These are phyloP conservation scores for Stemphylium beticola DNA, from an alignment of 2,329 filamentous ascomycete species.

Conservation along the genomic window DNA sequence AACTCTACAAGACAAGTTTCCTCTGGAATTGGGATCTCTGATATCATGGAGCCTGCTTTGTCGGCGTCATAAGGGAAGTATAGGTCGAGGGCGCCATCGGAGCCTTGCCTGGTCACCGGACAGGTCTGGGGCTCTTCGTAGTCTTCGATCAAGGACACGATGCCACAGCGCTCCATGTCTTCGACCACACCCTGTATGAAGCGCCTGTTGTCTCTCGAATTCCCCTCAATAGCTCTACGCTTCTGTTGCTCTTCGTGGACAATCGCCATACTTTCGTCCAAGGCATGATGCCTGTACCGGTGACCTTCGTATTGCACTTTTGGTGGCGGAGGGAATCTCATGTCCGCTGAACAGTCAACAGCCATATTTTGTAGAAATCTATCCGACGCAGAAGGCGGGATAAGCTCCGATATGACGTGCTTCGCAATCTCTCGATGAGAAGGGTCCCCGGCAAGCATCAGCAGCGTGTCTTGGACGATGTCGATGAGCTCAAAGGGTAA, in stretches of 20 bases:
- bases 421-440: constrained; percentile 30
- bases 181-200: constrained; percentile 32
- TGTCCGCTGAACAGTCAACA: constrained; percentile 21
- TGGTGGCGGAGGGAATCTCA: constrained; percentile 25
- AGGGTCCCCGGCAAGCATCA: constrained; percentile 34
- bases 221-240: not conserved
- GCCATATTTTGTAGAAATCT: constrained; percentile 28
- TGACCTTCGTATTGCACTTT: constrained; percentile 38
- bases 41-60: not conserved
- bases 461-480: constrained; percentile 33
- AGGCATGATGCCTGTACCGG: constrained; percentile 20
- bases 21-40: too few relatives aligned
- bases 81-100: constrained; percentile 31
- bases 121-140: constrained; percentile 32
- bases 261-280: not conserved
- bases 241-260: constrained; percentile 16
- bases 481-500: constrained; percentile 35
- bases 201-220: constrained; percentile 27
- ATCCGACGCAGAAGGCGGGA: constrained; percentile 31
- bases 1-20: constrained; percentile 27
- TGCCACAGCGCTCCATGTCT: constrained; percentile 37
- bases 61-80: constrained; percentile 36
- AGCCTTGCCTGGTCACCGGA: constrained; percentile 29
- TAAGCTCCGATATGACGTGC: constrained; percentile 31
- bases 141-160: constrained; percentile 23